Evolutionary conservation across 306 rosid species (phyloP).

Genomic region (Lablab purpureus): DNA sequence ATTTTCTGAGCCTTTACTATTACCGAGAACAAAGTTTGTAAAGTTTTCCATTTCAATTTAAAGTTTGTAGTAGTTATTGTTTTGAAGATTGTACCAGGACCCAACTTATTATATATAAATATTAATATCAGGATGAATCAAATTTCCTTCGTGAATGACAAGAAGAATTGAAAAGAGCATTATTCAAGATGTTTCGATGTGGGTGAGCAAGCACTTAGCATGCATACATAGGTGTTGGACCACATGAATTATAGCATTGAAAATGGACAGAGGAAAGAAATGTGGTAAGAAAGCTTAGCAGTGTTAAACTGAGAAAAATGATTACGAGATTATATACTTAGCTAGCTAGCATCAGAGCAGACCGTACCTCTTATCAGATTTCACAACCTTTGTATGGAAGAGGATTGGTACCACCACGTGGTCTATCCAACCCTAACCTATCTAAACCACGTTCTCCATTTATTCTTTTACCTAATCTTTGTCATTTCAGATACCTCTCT

Average conservation of each 20-base stretch:
- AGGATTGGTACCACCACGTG: slow-evolving; percentile 55
- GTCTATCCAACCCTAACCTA: slow-evolving; percentile 15
- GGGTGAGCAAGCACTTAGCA: no score
- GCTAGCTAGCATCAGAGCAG: slow-evolving; percentile 1
- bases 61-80: neutral
- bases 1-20: slow-evolving; percentile 20
- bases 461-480: slow-evolving; percentile 39
- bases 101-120: neutral
- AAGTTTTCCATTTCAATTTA: slow-evolving; percentile 1
- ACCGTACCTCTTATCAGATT: neutral
- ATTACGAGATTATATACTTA: slow-evolving; percentile 19
- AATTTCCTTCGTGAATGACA: no score
- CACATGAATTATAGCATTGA: slow-evolving; percentile 3
- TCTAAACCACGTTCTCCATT: slow-evolving; percentile 37
- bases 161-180: no score
- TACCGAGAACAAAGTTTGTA: neutral
- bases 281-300: neutral
- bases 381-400: slow-evolving; percentile 6
- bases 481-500: neutral
- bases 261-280: neutral
- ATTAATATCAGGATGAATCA: no score
- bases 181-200: no score
- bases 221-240: neutral
- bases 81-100: neutral
- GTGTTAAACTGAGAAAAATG: slow-evolving; percentile 9